A percentile compares a stretch with the other conserved stretches of the same genome.
Conservation (phyloP, 1,284 basidiomycete genomes). For the Jaminaea rosea region DNA sequence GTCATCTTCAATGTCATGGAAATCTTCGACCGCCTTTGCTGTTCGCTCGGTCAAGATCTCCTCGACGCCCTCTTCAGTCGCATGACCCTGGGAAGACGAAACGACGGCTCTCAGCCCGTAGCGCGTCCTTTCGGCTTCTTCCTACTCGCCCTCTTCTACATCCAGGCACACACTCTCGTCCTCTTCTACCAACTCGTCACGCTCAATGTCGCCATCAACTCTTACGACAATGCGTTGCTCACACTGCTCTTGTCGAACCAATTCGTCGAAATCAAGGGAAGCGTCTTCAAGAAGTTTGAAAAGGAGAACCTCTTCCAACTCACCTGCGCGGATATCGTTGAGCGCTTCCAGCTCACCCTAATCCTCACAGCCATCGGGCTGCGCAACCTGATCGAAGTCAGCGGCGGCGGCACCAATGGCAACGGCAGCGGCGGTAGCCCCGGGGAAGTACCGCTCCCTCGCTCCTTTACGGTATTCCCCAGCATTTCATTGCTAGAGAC, state of each 20-base stretch:
- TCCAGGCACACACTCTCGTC: conserved; percentile 70
- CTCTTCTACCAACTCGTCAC: conserved; percentile 94
- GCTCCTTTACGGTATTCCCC: conserved; percentile 47
- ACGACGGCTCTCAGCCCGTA: conserved; percentile 49
- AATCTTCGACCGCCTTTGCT: conserved; percentile 91
- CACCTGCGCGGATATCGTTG: conserved; percentile 79
- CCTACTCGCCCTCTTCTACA: conserved; percentile 70
- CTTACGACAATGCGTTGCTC: conserved; percentile 89
- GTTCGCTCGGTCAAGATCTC: conserved; percentile 94
- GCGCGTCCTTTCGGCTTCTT: conserved; percentile 79
- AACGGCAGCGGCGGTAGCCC: conserved; percentile 50
- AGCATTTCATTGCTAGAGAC: conserved; percentile 59
- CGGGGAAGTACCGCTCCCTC: conserved; percentile 48
- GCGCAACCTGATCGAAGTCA: conserved; percentile 89
- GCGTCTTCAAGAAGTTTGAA: conserved; percentile 98
- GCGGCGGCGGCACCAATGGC: background rate
- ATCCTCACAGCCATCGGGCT: conserved; percentile 88
- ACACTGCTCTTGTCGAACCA: conserved; percentile 94
- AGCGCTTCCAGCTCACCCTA: conserved; percentile 82
- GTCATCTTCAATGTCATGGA: conserved; percentile 83
- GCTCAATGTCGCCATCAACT: conserved; percentile 95
- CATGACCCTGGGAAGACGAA: conserved; percentile 64
- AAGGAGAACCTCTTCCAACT: conserved; percentile 99
- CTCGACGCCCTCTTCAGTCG: conserved; percentile 91
- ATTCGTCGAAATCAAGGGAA: conserved; percentile 99